Evolutionary conservation across 306 rosid genomes (phyloP), one percentile per base, ranked within the genome.

Genomic region (Pterocarpus santalinus): DNA sequence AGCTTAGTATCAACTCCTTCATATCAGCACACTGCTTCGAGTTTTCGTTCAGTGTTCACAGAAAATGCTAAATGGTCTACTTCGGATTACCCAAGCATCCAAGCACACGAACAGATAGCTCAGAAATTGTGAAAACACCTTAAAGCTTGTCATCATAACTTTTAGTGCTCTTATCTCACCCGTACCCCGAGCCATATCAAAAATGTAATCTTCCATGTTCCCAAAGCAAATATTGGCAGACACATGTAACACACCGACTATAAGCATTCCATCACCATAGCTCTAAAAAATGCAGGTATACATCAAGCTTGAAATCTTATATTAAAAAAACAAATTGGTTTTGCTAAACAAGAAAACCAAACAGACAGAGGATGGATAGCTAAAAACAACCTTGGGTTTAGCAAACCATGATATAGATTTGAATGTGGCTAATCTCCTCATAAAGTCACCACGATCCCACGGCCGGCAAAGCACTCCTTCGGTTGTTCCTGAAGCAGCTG

Each of bases 401-500:
- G 98, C 99, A 85, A 95, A 95, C 99, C 98, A 95, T 3, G 93
- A 90, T 76, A 95, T 95, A n/a, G 99, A 91, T 84, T 91, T 95
- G 89, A 95, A 93, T 77, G 98, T 91, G 43, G 93, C 83, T 72
- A 91, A 75, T 88, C 98, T 93, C 78, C 73, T 89, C 89, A 88
- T 82, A 64, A 91, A 92, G 68, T 95, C 99, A 51, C 89, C 90
- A 33, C 97, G 98, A 85, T 93, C 90, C 99, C 99, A 95, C 3
- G 99, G 99, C 73, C 97, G 85, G 79, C 98, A 93, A 14, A 88
- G 36, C 4, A 91, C 88, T 38, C 87, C 81, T 73, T 73, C 65
- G 8, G 83, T 43, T 1, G 84, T 65, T 22, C 76, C 61, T 49
- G 83, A 44, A 16, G 83, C 33, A 79, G 75, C 83, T 15, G 88